These are phyloP conservation scores for Collariella sp. DNA, from an alignment of 495 filamentous ascomycete genomes.

Conservation along the genomic window DNA sequence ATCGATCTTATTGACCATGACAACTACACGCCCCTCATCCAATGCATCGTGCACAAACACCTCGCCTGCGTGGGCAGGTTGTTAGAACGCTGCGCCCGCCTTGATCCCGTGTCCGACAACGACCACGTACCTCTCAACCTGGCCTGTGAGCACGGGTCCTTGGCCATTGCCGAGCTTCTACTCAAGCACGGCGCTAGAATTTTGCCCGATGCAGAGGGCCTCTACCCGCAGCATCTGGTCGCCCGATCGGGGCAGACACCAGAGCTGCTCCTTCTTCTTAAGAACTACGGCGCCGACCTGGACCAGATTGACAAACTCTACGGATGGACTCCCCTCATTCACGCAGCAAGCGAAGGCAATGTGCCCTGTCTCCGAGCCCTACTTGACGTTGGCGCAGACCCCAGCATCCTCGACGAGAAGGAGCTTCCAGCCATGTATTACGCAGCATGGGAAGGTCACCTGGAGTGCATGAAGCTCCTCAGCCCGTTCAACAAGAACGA, in stretches of 20 bases:
- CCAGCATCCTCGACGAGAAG: slow-evolving; percentile 80
- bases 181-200: slow-evolving; percentile 69
- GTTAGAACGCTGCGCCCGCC: slow-evolving; percentile 59
- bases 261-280: slow-evolving; percentile 65
- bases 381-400: slow-evolving; percentile 63
- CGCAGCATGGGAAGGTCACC: slow-evolving; percentile 94
- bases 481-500: slow-evolving; percentile 44
- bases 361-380: slow-evolving; percentile 75
- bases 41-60: slow-evolving; percentile 82
- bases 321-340: slow-evolving; percentile 93
- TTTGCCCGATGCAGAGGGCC: slow-evolving; percentile 85
- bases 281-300: slow-evolving; percentile 81
- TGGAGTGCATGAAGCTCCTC: slow-evolving; percentile 87
- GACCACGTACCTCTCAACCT: slow-evolving; percentile 93
- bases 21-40: slow-evolving; percentile 93
- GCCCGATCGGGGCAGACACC: slow-evolving; percentile 80
- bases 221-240: slow-evolving; percentile 96
- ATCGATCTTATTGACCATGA: slow-evolving; percentile 87
- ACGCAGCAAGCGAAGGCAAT: slow-evolving; percentile 94
- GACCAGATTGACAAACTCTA: slow-evolving; percentile 92
- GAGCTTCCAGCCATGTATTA: slow-evolving; percentile 93
- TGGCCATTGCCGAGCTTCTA: slow-evolving; percentile 72
- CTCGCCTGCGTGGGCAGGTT: slow-evolving; percentile 69
- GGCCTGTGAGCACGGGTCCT: slow-evolving; percentile 84
- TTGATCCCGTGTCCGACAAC: slow-evolving; percentile 71